Evolutionary conservation across 768 basidiomycete species (phyloP).

Genomic region (Tylopilus vinaceipallidus): DNA sequence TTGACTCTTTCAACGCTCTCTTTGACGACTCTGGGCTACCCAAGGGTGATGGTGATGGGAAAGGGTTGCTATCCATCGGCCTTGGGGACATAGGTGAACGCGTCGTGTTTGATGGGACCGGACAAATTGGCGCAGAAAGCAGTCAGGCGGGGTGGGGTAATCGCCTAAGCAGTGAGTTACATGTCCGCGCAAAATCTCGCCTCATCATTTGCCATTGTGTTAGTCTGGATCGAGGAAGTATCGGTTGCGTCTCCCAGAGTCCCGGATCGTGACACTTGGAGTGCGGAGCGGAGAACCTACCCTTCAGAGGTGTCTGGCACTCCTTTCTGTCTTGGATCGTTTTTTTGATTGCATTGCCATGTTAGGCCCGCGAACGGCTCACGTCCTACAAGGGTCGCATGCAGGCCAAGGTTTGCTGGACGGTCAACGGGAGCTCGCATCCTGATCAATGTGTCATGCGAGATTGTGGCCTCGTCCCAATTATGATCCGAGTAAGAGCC

Average conservation of each 20-base stretch:
- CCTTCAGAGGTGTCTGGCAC: slow-evolving; percentile 73
- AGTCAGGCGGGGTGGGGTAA: slow-evolving; percentile 70
- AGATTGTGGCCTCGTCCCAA: slow-evolving; percentile 90
- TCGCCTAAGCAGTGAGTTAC: slow-evolving; percentile 72
- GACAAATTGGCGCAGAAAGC: slow-evolving; percentile 49
- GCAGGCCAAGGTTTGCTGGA: slow-evolving; percentile 85
- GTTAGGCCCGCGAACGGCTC: slow-evolving; percentile 87
- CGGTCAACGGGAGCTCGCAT: slow-evolving; percentile 62
- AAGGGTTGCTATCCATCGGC: slow-evolving; percentile 74
- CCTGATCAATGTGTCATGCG: slow-evolving; percentile 63
- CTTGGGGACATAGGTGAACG: slow-evolving; percentile 85
- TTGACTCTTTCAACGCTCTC: slow-evolving; percentile 95
- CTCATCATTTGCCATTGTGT: slow-evolving; percentile 8
- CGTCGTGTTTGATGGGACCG: slow-evolving; percentile 86
- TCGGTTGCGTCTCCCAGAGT: slow-evolving; percentile 84
- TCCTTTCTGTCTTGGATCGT: background rate
- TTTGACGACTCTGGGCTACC: slow-evolving; percentile 90
- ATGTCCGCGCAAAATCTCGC: slow-evolving; percentile 3
- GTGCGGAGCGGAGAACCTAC: slow-evolving; percentile 75
- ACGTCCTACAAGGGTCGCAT: slow-evolving; percentile 91
- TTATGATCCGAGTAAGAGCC: slow-evolving; percentile 90
- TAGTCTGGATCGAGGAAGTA: slow-evolving; percentile 91
- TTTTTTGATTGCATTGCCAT: slow-evolving; percentile 9
- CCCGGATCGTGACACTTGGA: slow-evolving; percentile 74
- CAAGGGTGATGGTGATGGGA: slow-evolving; percentile 69